Base-by-base conservation (phyloP, 2,329 filamentous ascomycete genomes). In the Paracorniculantispora psalliotae region DNA sequence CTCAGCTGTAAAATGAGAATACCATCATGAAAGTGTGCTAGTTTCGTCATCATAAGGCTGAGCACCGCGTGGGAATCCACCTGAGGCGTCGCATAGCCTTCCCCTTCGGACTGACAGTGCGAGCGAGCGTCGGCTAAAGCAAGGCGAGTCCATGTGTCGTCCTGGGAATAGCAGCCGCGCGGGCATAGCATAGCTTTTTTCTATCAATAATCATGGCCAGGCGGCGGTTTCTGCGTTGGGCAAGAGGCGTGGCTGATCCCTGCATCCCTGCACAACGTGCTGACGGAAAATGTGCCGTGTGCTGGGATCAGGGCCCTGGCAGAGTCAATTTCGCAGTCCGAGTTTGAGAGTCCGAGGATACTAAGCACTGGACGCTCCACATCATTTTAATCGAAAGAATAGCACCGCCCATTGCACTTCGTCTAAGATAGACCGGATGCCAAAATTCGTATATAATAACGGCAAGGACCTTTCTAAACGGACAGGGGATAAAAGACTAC, bases 271-370 rank as follows among this genome's bases (percentile, higher is more conserved):
- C 8, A 9, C 5, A 30, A 12, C 7, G 23, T 30, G n/a, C 41
- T 21, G 21, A 55, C 21, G 28, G 15, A 25, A 21, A n/a, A 46
- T 15, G 2, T 21, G 25, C 13, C 46, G 26, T 10, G 17, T 28
- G 25, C 26, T 6, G 9, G 15, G 46, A 25, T 10, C 37, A 19
- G 15, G 23, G 13, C 23, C 13, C 37, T 15, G 4, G 51, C 26
- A n/a, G 5, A 19, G 26, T 26, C 25, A 26, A 54, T 44, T 23
- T 35, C 33, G 21, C 19, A 49, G 54, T 57, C 54, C 54, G 54
- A 57, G 33, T n/a, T 25, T 49, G 10, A n/a, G 33, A 57, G 54
- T 57, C 54, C 54, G 44, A 57, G 54, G 2, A 33, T 41, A n/a
- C n/a, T n/a, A 41, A 48, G 44, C 21, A 39, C 7, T 2, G 21